A percentile compares a stretch with the other conserved stretches of the same genome.
Conservation (phyloP, 1,284 basidiomycete genomes). For the Psilocybe mexicana region DNA sequence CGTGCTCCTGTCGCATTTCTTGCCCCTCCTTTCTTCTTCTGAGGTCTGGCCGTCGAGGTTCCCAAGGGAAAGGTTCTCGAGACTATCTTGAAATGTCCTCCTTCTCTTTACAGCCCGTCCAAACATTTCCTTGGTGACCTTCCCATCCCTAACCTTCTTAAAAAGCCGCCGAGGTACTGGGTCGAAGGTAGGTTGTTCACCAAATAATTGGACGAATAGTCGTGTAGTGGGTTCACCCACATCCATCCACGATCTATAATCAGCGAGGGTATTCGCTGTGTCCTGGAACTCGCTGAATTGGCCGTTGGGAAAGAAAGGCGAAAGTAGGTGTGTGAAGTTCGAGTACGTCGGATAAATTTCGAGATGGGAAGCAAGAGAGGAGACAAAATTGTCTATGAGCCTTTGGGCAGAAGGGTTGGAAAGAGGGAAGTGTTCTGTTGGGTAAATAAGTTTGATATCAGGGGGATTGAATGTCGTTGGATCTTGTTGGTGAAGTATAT, state of each 20-base stretch:
- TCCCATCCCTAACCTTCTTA: constrained; percentile 21
- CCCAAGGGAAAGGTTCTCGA: constrained; percentile 28
- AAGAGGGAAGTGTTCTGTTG: constrained; percentile 35
- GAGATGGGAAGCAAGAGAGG: constrained; percentile 25
- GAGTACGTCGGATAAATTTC: constrained; percentile 25
- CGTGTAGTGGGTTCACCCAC: constrained; percentile 33
- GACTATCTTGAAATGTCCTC: constrained; percentile 23
- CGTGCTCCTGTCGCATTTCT: constrained; percentile 34
- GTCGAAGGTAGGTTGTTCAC: constrained; percentile 29
- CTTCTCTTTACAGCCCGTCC: constrained; percentile 26
- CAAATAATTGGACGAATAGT: constrained; percentile 22
- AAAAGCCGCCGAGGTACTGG: constrained; percentile 32
- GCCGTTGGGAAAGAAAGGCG: constrained; percentile 28
- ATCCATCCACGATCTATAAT: constrained; percentile 34
- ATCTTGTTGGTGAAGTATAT: not conserved
- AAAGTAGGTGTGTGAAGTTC: constrained; percentile 31
- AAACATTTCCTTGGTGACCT: constrained; percentile 28
- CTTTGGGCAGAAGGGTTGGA: constrained; percentile 30
- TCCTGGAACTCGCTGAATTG: constrained; percentile 30
- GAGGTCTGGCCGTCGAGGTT: constrained; percentile 8
- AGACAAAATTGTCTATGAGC: constrained; percentile 31
- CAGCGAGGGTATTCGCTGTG: constrained; percentile 32
- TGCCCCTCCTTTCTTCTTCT: not conserved
- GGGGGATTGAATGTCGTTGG: constrained; percentile 17
- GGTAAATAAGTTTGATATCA: constrained; percentile 30